phyloP scores from a whole-genome alignment of 768 basidiomycete species.

The Amanita jacksonii region DNA sequence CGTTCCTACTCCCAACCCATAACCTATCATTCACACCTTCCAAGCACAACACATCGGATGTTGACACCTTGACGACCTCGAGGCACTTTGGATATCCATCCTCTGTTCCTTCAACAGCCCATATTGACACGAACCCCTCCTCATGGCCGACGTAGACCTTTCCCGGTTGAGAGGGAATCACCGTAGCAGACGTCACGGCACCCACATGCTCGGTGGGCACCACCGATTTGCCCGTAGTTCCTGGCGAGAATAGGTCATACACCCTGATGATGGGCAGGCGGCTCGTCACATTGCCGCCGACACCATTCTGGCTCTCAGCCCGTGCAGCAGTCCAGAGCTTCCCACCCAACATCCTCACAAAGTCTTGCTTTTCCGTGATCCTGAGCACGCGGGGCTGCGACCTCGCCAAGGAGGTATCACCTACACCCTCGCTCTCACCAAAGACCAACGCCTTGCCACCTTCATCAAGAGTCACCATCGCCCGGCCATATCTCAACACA shows the following conservation, averaged over 20 bases:
- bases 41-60: conserved; percentile 73
- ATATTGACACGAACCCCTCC: conserved; percentile 82
- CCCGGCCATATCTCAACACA: conserved; percentile 61
- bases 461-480: conserved; percentile 81
- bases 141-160: conserved; percentile 85
- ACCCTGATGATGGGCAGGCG: conserved; percentile 69
- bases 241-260: conserved; percentile 64
- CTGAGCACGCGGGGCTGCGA: conserved; percentile 52
- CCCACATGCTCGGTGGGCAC: conserved; percentile 67
- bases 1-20: conserved; percentile 84
- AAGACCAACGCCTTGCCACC: conserved; percentile 76
- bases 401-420: conserved; percentile 35
- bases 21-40: conserved; percentile 78
- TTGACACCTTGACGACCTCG: conserved; percentile 71
- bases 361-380: conserved; percentile 75
- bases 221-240: conserved; percentile 42
- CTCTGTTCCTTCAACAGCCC: conserved; percentile 41
- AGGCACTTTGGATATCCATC: conserved; percentile 56
- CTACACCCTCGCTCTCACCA: conserved; percentile 33
- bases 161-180: conserved; percentile 58
- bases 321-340: conserved; percentile 78
- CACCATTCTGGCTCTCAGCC: conserved; percentile 28
- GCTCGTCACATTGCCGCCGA: conserved; percentile 20
- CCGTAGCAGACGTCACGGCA: conserved; percentile 71
- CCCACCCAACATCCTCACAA: conserved; percentile 62